A percentile compares a stretch with the other conserved stretches of the same genome.
Conservation (phyloP, 257 asterid species). For the Petunia axillaris region DNA sequence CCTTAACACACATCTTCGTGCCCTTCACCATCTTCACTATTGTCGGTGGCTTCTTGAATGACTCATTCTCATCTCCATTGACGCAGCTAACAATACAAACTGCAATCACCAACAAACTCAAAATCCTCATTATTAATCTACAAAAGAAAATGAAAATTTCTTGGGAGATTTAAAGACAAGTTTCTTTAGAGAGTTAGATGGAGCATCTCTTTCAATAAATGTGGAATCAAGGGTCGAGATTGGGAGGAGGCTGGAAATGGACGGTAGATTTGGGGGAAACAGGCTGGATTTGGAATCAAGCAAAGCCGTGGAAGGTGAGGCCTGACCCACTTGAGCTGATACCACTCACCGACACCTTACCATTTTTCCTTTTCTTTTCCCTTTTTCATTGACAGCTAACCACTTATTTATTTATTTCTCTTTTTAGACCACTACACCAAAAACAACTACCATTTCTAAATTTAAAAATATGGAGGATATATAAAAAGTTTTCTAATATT, state of each 20-base stretch:
- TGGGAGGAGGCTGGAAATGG: background rate
- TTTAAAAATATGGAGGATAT: too few species aligned
- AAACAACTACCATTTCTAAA: too few species aligned
- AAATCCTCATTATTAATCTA: conserved; percentile 26
- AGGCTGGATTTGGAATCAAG: conserved; percentile 25
- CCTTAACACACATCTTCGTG: conserved; percentile 65
- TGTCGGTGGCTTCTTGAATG: conserved; percentile 40
- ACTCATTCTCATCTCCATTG: conserved; percentile 35
- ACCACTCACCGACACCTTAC: conserved; percentile 27
- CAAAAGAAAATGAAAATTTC: background rate
- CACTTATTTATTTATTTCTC: background rate
- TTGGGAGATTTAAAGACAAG: background rate
- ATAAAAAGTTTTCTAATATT: too few species aligned
- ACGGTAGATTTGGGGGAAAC: background rate
- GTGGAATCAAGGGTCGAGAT: background rate
- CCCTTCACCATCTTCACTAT: conserved; percentile 63
- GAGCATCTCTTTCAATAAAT: conserved; percentile 36
- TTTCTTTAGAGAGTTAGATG: conserved; percentile 44
- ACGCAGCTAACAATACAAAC: conserved; percentile 19
- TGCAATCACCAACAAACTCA: conserved; percentile 29
- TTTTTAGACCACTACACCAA: too few species aligned
- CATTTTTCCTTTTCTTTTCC: background rate
- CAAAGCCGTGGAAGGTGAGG: conserved; percentile 20
- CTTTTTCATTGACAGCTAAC: background rate
- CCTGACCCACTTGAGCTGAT: conserved; percentile 26